phyloP scores from a whole-genome alignment of 805 yeast species.

The Kockiozyma suomiensis region DNA sequence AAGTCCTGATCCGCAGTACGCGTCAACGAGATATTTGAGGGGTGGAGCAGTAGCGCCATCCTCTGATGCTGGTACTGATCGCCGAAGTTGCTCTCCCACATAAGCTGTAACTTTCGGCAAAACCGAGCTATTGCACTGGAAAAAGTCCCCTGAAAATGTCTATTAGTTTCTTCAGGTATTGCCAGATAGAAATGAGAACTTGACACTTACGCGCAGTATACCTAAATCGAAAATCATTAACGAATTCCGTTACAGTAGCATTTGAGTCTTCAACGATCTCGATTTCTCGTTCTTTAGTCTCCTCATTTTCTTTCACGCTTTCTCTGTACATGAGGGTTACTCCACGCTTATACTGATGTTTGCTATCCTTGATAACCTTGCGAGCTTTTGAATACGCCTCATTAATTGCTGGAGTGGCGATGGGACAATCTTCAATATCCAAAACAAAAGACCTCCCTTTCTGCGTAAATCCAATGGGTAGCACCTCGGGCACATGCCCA shows the following conservation, averaged over 20 bases:
- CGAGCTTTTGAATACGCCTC: conserved; percentile 74
- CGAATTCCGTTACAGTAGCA: conserved; percentile 78
- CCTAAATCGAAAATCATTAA: conserved; percentile 65
- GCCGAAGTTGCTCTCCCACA: conserved; percentile 67
- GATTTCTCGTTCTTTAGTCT: conserved; percentile 51
- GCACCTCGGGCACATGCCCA: conserved; percentile 41
- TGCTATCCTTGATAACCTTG: conserved; percentile 52
- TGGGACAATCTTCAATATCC: conserved; percentile 92
- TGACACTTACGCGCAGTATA: conserved; percentile 71
- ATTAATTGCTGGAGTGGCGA: conserved; percentile 81
- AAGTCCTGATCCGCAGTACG: conserved; percentile 94
- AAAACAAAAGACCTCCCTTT: conserved; percentile 69
- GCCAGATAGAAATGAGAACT: neutral
- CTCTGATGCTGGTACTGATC: conserved; percentile 41
- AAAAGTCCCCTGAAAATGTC: conserved; percentile 58
- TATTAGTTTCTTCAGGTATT: neutral
- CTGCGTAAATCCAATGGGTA: conserved; percentile 81
- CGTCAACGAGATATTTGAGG: conserved; percentile 75
- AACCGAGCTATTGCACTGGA: conserved; percentile 93
- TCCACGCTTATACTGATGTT: conserved; percentile 64
- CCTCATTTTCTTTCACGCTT: conserved; percentile 38
- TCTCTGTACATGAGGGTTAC: conserved; percentile 88
- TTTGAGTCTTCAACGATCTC: conserved; percentile 79
- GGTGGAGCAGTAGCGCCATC: neutral
- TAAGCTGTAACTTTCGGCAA: conserved; percentile 79